These are phyloP conservation scores for Suzukiozyma palmioleophila DNA, from an alignment of 1,139 yeast species.

Conservation along the genomic window DNA sequence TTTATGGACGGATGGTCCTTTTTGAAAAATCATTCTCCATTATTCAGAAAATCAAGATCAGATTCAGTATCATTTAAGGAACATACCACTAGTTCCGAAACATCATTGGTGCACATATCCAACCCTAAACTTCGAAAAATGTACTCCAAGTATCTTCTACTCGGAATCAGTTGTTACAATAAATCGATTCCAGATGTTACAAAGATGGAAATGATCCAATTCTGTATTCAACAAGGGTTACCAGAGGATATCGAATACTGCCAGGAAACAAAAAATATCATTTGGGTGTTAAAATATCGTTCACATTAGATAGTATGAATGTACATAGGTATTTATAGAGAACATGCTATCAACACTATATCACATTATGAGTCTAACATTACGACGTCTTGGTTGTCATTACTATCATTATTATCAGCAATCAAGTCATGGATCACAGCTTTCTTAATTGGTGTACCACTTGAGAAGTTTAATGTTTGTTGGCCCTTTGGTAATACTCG, in stretches of 20 bases:
- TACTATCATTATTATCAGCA: conserved; percentile 13
- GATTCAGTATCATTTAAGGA: neutral
- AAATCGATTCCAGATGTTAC: conserved; percentile 28
- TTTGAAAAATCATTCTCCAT: conserved; percentile 14
- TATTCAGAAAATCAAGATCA: conserved; percentile 7
- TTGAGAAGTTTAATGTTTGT: conserved; percentile 25
- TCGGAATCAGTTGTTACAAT: conserved; percentile 31
- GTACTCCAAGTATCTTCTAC: conserved; percentile 21
- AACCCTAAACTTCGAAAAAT: conserved; percentile 7
- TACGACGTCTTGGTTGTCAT: conserved; percentile 13
- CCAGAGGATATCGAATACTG: conserved; percentile 16
- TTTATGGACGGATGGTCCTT: conserved; percentile 37
- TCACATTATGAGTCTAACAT: conserved; percentile 11
- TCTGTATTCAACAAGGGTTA: conserved; percentile 23
- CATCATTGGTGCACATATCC: conserved; percentile 3
- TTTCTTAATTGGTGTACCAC: conserved; percentile 22
- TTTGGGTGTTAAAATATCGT: conserved; percentile 25
- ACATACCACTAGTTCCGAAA: conserved; percentile 3
- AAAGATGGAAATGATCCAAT: conserved; percentile 25
- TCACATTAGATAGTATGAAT: conserved; percentile 4
- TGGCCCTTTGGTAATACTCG: conserved; percentile 33
- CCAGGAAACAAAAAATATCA: conserved; percentile 25
- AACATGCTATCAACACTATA: conserved; percentile 3
- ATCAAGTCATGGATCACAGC: conserved; percentile 36
- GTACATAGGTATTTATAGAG: conserved; percentile 5